Evolutionary conservation across 2,329 filamentous ascomycete species (phyloP), one percentile per base, ranked within the genome.

Genomic region (Colletotrichum caudatum): DNA sequence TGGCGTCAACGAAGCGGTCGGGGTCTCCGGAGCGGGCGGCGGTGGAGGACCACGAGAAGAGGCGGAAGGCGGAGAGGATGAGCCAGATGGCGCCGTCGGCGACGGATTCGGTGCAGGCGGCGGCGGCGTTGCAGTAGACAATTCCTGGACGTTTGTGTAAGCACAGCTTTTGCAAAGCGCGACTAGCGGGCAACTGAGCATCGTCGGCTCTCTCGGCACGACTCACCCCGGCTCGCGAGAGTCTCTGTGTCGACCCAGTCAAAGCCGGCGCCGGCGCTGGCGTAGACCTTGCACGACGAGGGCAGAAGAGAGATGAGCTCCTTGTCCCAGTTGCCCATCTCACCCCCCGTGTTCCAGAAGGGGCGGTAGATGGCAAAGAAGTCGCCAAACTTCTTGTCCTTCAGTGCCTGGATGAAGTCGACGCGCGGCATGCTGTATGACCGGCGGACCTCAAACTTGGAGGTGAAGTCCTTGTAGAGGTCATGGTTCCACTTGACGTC

Each of bases 41-140:
- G 33, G 33, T 14, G 18, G 69, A 48, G 59, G 69, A 71, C 69
- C 69, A 71, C 6, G 69, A 71, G 65, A 71, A 71, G 65, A 71
- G 65, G 46, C 69, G 69, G 69, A 71, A 71, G 23, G 50, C 64
- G 20, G 69, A 71, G 39, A 71, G 66, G n/a, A 71, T 41, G 39
- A 71, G 69, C 69, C 69, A 71, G 33, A 71, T 71, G n/a, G 69
- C 69, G 58, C 69, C 69, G 46, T 71, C 69, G 69, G 69, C 69
- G 65, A 71, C 69, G 53, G 69, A 71, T 41, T 71, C 69, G 8
- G 69, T 71, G 54, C 69, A 71, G 1, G 69, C 69, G 11, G 69
- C 65, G 14, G 69, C 69, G 6, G 69, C 69, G 46, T 71, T 71
- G 65, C 69, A 71, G 65, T 71, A 71, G 23, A 61, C 46, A 14